Conservation (phyloP, 148 eudicot genomes). For the Persicaria tinctoria region DNA sequence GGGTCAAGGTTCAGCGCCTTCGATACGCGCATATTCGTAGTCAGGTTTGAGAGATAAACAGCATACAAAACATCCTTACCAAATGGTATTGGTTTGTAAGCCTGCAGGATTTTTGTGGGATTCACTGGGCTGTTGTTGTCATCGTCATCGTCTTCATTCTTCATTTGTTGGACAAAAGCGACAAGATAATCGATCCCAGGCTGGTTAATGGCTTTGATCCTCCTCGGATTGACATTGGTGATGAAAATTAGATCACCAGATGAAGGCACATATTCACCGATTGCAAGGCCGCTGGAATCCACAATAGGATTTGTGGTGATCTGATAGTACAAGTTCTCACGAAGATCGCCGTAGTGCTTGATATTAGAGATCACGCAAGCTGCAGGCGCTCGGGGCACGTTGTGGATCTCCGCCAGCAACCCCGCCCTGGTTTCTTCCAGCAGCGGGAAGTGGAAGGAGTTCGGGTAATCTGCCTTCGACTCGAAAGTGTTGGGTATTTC, state of each 20-base stretch:
- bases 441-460: conserved; percentile 39
- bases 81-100: not conserved
- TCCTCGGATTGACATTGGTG: not conserved
- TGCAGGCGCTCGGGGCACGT: conserved; percentile 21
- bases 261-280: not conserved
- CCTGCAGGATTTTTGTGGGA: too few relatives aligned
- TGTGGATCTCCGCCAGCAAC: conserved; percentile 35
- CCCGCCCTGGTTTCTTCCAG: conserved; percentile 58
- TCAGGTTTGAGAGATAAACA: too few relatives aligned
- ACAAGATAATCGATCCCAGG: conserved; percentile 20
- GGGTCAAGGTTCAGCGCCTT: conserved; percentile 23
- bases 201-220: conserved; percentile 26
- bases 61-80: too few relatives aligned
- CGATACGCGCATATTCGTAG: too few relatives aligned
- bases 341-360: not conserved
- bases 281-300: conserved; percentile 7
- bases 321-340: conserved; percentile 29
- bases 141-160: conserved; percentile 13
- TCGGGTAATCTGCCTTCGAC: conserved; percentile 24
- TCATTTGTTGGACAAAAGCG: conserved; percentile 24
- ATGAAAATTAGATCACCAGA: not conserved
- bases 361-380: conserved; percentile 21
- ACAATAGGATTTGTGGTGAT: conserved; percentile 18
- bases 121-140: not conserved
- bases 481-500: conserved; percentile 36